Percentiles rank a stretch among this genome's conserved stretches.
phyloP scores from a whole-genome alignment of 2,329 filamentous ascomycete species.

The Camillea tinctor region DNA sequence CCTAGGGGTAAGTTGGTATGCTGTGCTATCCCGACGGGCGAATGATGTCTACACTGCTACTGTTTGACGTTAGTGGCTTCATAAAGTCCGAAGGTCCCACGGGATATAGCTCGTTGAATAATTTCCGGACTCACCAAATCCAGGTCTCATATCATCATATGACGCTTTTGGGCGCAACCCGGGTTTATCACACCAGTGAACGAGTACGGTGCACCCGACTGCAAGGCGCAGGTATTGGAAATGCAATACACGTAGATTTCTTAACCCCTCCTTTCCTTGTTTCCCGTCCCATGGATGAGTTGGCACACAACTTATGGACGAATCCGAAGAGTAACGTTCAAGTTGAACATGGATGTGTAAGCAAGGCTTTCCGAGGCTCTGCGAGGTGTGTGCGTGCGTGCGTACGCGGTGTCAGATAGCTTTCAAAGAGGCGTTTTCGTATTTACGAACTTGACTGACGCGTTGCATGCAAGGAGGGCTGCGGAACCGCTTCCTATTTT shows the following conservation, averaged over 20 bases:
- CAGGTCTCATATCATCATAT: not conserved
- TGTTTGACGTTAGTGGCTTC: not conserved
- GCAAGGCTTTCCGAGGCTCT: not conserved
- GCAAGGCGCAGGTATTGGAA: not conserved
- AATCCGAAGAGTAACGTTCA: not conserved
- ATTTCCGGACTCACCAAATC: not conserved
- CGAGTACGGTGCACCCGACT: not conserved
- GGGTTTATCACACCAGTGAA: not conserved
- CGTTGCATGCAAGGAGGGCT: not conserved
- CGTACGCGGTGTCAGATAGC: not conserved
- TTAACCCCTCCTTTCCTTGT: not conserved
- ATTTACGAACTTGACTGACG: not conserved
- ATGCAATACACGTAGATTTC: not conserved
- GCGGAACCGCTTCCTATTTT: not conserved
- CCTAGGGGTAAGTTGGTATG: not conserved
- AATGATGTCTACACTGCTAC: not conserved
- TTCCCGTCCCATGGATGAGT: not conserved
- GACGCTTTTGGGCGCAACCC: not conserved
- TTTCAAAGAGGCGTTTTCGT: not conserved
- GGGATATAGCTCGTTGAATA: not conserved
- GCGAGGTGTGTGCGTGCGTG: not conserved
- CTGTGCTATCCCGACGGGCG: not conserved
- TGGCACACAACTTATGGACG: not conserved
- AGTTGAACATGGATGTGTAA: not conserved
- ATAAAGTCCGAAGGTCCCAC: not conserved